Conservation (phyloP, 495 filamentous ascomycete genomes). For the Penicillium crystallinum region DNA sequence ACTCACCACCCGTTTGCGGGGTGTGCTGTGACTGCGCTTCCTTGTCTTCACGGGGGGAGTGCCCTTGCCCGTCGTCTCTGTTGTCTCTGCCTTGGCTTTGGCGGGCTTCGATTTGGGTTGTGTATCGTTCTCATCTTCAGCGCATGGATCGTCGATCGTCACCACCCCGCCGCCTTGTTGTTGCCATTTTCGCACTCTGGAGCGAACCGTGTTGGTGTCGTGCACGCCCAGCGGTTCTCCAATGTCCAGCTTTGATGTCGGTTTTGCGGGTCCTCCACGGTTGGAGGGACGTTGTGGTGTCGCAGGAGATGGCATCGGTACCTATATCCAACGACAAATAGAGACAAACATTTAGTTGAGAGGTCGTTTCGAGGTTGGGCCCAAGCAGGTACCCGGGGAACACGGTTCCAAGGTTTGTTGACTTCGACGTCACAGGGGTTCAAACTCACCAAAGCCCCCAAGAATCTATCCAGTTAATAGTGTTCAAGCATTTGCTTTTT, state of each 20-base stretch:
- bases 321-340: slow-evolving; percentile 10
- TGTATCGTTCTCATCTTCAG: slow-evolving; percentile 30
- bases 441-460: slow-evolving; percentile 7
- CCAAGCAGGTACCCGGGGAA: slow-evolving; percentile 10
- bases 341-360: not conserved
- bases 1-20: slow-evolving; percentile 73
- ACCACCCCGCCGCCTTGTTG: slow-evolving; percentile 57
- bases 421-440: not conserved
- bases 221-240: slow-evolving; percentile 46
- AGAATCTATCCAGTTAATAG: not conserved
- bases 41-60: slow-evolving; percentile 12
- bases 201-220: slow-evolving; percentile 58
- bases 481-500: slow-evolving; percentile 2
- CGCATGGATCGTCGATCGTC: slow-evolving; percentile 41
- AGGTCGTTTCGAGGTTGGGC: slow-evolving; percentile 13
- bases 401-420: slow-evolving; percentile 1
- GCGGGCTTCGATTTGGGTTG: slow-evolving; percentile 24
- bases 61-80: slow-evolving; percentile 14
- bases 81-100: slow-evolving; percentile 23
- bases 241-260: slow-evolving; percentile 45
- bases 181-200: slow-evolving; percentile 73
- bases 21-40: slow-evolving; percentile 49
- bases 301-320: slow-evolving; percentile 43
- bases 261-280: slow-evolving; percentile 34
- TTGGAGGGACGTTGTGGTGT: slow-evolving; percentile 40